Percentiles rank a stretch among this genome's conserved stretches.
These are phyloP conservation scores for Crithidia thermophila DNA, from an alignment of 208 protist genomes.

Conservation along the genomic window DNA sequence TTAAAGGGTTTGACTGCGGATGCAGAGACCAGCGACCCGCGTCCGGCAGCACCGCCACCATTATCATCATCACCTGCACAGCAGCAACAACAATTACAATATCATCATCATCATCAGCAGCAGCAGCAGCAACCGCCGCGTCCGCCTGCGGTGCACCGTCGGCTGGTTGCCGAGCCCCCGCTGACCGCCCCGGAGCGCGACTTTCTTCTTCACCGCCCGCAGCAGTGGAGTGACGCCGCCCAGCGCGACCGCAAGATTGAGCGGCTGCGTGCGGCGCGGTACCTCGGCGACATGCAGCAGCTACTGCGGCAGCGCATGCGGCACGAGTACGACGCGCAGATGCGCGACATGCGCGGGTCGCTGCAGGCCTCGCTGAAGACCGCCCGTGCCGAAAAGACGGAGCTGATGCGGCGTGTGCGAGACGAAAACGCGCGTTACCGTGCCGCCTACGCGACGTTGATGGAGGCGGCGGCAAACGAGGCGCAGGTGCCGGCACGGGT, in stretches of 20 bases:
- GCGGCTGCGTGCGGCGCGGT: slow-evolving; percentile 66
- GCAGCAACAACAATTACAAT: neutral
- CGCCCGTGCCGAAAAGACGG: slow-evolving; percentile 40
- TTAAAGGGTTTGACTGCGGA: too few species aligned
- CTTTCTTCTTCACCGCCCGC: slow-evolving; percentile 54
- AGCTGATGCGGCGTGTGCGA: slow-evolving; percentile 58
- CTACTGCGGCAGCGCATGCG: slow-evolving; percentile 72
- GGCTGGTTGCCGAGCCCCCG: slow-evolving; percentile 36
- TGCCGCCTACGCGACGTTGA: slow-evolving; percentile 67
- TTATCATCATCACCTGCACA: neutral
- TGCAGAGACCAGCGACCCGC: too few species aligned
- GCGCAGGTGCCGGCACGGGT: slow-evolving; percentile 55
- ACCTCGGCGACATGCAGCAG: slow-evolving; percentile 72
- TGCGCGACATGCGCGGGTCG: slow-evolving; percentile 48
- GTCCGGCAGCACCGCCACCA: too few species aligned
- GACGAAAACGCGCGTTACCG: slow-evolving; percentile 85
- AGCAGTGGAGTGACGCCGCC: slow-evolving; percentile 45
- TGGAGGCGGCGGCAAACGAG: slow-evolving; percentile 73
- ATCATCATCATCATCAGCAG: neutral
- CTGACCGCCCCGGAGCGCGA: slow-evolving; percentile 52
- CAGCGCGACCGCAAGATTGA: slow-evolving; percentile 84
- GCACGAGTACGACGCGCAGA: slow-evolving; percentile 53
- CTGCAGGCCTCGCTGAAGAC: slow-evolving; percentile 39
- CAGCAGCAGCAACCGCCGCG: neutral
- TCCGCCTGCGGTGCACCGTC: slow-evolving; percentile 1